Evolutionary conservation across 2,329 filamentous ascomycete genomes (phyloP), one percentile per base, ranked within the genome.

Genomic region (Monosporascus sp.): DNA sequence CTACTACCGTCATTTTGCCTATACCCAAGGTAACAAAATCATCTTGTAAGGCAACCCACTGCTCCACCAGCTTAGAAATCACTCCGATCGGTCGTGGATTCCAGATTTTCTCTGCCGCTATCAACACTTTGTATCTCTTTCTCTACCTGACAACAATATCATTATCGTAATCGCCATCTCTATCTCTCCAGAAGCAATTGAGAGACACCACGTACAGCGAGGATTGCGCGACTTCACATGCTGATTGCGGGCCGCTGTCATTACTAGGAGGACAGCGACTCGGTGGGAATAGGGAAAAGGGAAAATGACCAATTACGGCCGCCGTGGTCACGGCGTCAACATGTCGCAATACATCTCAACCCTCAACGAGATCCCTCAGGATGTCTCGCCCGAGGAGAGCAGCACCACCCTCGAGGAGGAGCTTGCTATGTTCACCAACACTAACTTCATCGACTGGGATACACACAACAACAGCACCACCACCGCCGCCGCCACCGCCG

Each of bases 321-420:
- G 90, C 58, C 85, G 88, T 68, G 88, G 83, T 64, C 87, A 65
- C 47, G 60, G 63, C 60, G 64, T 90, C 66, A 96, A 96, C 71
- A 89, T 96, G 73, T 91, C 91, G 67, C 87, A 91, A 67, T 96
- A 94, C 76, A 81, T 97, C 61, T 87, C 90, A 65, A 88, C 92
- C 62, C 79, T 97, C 65, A 96, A 96, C 76, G 83, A 85, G 56
- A 77, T 87, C 56, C 83, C 85, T 63, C 82, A 87, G 51, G 78
- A 86, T 56, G 81, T 77, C 50, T 64, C 77, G 24, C 68, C 70
- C 51, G 79, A 86, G 56, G 83, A 87, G 51, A 72, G 77, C 50
- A 81, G 86, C 70, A 80, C 80, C 51, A 63, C 61, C 62, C 76
- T 88, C 58, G 86, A 90, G 62, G 84, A 87, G 56, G 86, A 91